Evolutionary conservation across 345 rosid genomes (phyloP), one percentile per base, ranked within the genome.

Genomic region (Citrus reticulata): DNA sequence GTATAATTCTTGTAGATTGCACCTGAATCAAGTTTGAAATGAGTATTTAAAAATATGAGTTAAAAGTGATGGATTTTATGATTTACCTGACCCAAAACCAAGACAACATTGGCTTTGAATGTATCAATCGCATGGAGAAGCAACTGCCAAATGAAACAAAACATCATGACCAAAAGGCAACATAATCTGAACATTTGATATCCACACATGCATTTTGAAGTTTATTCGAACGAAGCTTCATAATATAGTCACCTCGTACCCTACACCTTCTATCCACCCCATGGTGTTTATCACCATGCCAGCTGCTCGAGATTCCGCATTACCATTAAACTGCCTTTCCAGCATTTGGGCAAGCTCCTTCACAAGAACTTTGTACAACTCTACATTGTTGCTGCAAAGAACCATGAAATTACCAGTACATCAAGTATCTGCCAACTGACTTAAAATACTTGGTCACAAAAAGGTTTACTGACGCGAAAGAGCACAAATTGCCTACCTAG

Each of bases 231-330:
- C 71, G 57, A 27, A 63, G 51, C 27, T 55, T 72, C 20, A 80
- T 58, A 55, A 61, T 42, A 49, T 64, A 72, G 54, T 67, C 82
- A 83, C 99, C 95, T 94, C 94, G 68, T 93, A 96, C 69, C 99
- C 99, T 37, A 83, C 78, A 74, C 94, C 97, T 68, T 96, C 97
- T 85, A 96, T 91, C 99, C 98, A 96, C 67, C 99, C 98, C 99
- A 94, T 94, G 61, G 99, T 91, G 86, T 94, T 96, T 79, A 96
- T 91, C 84, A 95, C 97, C 97, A 91, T 92, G 70, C 99, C 99
- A 22, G 98, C 88, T 70, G 99, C 95, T 78, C 87, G 86, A 82
- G 94, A 91, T 83, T 92, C 98, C 67, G 90, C 90, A 84, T 87
- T 94, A n/a, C 90, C 92, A 5, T 84, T 68, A 86, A 89, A 90